Evolutionary conservation across 2,329 filamentous ascomycete genomes (phyloP), one percentile per base, ranked within the genome.

Genomic region (Sclerotinia trifoliorum): DNA sequence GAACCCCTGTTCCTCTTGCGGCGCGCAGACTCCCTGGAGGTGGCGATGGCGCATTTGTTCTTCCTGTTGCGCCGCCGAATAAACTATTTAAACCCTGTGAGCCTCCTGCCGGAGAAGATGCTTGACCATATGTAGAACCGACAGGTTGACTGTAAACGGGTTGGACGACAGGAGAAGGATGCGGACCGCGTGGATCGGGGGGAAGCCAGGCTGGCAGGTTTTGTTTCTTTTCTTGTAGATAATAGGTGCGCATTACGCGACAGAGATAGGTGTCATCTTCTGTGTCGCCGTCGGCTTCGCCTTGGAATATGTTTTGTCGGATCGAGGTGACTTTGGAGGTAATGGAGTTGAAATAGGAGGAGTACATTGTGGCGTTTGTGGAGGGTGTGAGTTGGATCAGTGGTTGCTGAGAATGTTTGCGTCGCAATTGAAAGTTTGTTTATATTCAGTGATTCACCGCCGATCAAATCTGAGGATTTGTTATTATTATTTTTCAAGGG

Each of bases 181-280:
- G 73, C 29, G 85, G 82, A 5, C 86, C 87, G 80, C 92, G 94
- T n/a, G 93, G 94, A 78, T 97, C 92, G 7, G 92, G 89, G 10
- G 94, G 93, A 10, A 98, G 88, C 94, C 95, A 98, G 74, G 83
- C 81, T 0, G 95, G 95, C 71, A 94, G 91, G 1, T 88, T 84
- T 29, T 89, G 88, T 73, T 90, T 91, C 77, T 96, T 95, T 79
- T 98, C 66, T 42, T 67, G 94, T 64, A 84, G 87, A 83, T 99
- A 98, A 84, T 98, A 97, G 74, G 88, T 90, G 75, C 95, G 91
- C 35, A 99, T 87, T 48, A 96, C 93, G 75, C 95, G 92, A 80
- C 92, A 96, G 76, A 98, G 91, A 82, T 98, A 93, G 3, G 93
- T 96, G 81, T 96, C 93, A 81, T 98, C 94, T 80, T 96, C 86